These are phyloP conservation scores for Ligustrum vulgare DNA, from an alignment of 257 asterid species.

Conservation along the genomic window DNA sequence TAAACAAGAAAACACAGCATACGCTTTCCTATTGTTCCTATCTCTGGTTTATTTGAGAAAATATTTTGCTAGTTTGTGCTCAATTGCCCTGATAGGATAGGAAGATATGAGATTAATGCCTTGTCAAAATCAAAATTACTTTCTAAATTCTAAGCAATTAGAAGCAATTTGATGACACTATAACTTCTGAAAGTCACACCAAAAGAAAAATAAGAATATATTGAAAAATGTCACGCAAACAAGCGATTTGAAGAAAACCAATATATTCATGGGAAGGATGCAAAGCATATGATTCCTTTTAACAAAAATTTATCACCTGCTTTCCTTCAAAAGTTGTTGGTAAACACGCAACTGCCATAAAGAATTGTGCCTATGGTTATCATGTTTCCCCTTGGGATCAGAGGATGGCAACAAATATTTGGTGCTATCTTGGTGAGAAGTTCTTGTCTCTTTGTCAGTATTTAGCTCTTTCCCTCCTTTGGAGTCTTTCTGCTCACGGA, in stretches of 20 bases:
- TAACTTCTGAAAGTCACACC: background rate
- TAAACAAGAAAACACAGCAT: background rate
- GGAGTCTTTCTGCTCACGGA: constrained; percentile 41
- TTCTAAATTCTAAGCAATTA: background rate
- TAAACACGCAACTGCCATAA: constrained; percentile 66
- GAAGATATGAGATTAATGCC: background rate
- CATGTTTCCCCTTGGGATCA: constrained; percentile 49
- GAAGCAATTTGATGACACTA: background rate
- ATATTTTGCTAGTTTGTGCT: background rate
- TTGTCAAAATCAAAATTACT: background rate
- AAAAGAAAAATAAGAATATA: background rate
- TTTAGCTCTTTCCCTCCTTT: constrained; percentile 41
- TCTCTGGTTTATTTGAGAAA: background rate
- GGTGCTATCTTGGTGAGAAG: constrained; percentile 29
- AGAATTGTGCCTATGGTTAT: constrained; percentile 39
- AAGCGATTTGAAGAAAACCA: constrained; percentile 7
- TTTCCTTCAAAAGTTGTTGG: constrained; percentile 74
- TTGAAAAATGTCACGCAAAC: constrained; percentile 8
- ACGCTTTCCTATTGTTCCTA: background rate
- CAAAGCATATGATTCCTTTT: background rate
- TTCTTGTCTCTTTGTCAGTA: constrained; percentile 37
- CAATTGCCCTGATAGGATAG: background rate
- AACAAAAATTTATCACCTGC: constrained; percentile 51
- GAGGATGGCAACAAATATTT: constrained; percentile 34
- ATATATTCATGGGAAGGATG: constrained; percentile 13